Evolutionary conservation across 371 early-diverging fungal species (phyloP).

Genomic region (Parasitella parasitica): DNA sequence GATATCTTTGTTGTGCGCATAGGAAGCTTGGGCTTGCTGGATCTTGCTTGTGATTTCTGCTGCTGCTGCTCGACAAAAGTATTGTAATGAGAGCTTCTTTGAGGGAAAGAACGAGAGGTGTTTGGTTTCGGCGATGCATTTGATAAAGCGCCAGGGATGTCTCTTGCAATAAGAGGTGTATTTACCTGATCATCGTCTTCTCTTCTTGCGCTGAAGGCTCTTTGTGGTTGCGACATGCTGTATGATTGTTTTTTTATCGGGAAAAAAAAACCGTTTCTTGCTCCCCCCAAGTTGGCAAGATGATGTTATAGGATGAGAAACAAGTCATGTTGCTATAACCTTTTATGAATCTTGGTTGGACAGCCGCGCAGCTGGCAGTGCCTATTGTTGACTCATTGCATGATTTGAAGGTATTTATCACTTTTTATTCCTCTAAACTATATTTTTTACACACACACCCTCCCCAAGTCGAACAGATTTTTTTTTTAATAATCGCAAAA

Average conservation of each 20-base stretch:
- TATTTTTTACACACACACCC: not conserved
- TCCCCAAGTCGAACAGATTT: not conserved
- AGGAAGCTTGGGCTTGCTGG: constrained; percentile 48
- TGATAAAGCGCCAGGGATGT: constrained; percentile 2
- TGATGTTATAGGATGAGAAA: no score
- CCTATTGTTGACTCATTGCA: not conserved
- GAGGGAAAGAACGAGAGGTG: constrained; percentile 23
- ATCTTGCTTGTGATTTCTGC: not conserved
- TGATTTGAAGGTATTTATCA: not conserved
- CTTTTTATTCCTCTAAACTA: not conserved
- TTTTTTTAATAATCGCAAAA: not conserved
- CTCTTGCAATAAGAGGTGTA: constrained; percentile 8
- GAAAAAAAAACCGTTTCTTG: not conserved
- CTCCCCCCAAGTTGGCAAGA: no score
- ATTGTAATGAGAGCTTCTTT: constrained; percentile 16
- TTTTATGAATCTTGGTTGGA: not conserved
- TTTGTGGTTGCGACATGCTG: constrained; percentile 15
- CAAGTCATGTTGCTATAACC: no score
- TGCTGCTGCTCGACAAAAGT: constrained; percentile 18
- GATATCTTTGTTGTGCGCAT: constrained; percentile 89
- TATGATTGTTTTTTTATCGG: not conserved
- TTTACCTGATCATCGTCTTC: constrained; percentile 15
- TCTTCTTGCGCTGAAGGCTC: constrained; percentile 5
- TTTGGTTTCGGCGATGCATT: constrained; percentile 3
- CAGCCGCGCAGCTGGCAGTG: not conserved